Evolutionary conservation across 805 yeast genomes (phyloP).

Genomic region (Candida nonsorbophila): DNA sequence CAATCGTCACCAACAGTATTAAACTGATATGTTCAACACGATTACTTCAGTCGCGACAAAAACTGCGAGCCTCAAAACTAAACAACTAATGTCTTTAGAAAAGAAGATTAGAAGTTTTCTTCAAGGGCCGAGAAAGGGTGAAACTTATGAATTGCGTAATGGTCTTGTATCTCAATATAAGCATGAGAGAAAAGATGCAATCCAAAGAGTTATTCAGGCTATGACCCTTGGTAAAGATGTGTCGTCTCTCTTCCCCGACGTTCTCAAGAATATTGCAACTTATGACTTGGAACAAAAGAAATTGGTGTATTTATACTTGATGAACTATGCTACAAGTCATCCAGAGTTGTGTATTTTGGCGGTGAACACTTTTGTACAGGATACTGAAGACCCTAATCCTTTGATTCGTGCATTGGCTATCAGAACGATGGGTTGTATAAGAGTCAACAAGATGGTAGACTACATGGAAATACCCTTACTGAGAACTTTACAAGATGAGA

Average conservation of each 20-base stretch:
- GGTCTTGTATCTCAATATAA: constrained; percentile 95
- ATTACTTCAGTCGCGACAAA: too few species aligned
- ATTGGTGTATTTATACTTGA: constrained; percentile 85
- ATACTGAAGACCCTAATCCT: constrained; percentile 95
- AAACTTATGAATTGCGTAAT: constrained; percentile 82
- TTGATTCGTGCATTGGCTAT: constrained; percentile 93
- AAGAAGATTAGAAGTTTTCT: constrained; percentile 38
- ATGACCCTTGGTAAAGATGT: constrained; percentile 99
- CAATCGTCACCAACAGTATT: too few species aligned
- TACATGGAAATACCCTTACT: constrained; percentile 88
- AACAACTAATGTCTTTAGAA: constrained; percentile 34
- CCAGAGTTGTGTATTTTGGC: constrained; percentile 96
- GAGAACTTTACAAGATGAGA: constrained; percentile 82
- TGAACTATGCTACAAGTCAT: constrained; percentile 95
- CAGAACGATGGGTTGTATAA: constrained; percentile 96
- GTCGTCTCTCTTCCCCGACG: constrained; percentile 90
- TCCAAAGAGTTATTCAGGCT: constrained; percentile 93
- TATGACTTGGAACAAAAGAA: constrained; percentile 96
- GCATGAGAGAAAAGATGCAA: constrained; percentile 91
- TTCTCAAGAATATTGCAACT: constrained; percentile 92
- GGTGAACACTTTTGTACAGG: constrained; percentile 92
- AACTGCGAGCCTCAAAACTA: too few species aligned
- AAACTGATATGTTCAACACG: too few species aligned
- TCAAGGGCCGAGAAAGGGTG: constrained; percentile 52
- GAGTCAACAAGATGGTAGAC: constrained; percentile 93